These are phyloP conservation scores for Pichia scutulata DNA, from an alignment of 805 yeast genomes.

Conservation along the genomic window DNA sequence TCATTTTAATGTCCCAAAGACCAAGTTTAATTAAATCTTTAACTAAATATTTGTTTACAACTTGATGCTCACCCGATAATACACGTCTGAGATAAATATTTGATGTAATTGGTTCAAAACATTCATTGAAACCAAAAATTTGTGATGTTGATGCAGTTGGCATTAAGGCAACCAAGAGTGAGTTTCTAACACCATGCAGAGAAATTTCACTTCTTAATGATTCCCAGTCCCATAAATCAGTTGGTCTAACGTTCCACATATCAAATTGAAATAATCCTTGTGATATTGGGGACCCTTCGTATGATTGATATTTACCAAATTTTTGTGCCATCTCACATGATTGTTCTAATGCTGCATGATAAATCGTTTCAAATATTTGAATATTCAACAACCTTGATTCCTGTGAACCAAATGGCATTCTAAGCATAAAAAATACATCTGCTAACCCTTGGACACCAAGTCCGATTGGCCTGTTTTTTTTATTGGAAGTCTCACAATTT, in stretches of 20 bases:
- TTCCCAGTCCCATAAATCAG: slow-evolving; percentile 86
- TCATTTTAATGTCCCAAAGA: slow-evolving; percentile 75
- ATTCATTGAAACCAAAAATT: slow-evolving; percentile 87
- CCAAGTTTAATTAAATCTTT: slow-evolving; percentile 77
- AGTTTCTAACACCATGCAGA: slow-evolving; percentile 72
- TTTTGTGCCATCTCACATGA: slow-evolving; percentile 71
- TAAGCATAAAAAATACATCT: slow-evolving; percentile 71
- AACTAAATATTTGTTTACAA: slow-evolving; percentile 80
- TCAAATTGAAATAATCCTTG: slow-evolving; percentile 81
- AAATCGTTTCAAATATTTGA: slow-evolving; percentile 90
- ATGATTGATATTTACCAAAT: slow-evolving; percentile 66
- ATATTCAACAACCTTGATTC: slow-evolving; percentile 70
- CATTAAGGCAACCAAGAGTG: slow-evolving; percentile 89
- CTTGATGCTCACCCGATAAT: slow-evolving; percentile 87
- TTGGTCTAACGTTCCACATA: slow-evolving; percentile 74
- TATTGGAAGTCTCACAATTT: slow-evolving; percentile 67
- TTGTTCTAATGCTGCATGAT: slow-evolving; percentile 87
- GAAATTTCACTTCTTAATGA: slow-evolving; percentile 50
- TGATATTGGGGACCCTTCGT: slow-evolving; percentile 84
- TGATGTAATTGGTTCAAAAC: slow-evolving; percentile 94
- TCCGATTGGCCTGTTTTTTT: slow-evolving; percentile 89
- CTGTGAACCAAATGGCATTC: slow-evolving; percentile 79
- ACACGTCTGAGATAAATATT: slow-evolving; percentile 89
- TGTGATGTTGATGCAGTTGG: slow-evolving; percentile 98
- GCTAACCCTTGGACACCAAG: slow-evolving; percentile 97